phyloP scores from a whole-genome alignment of 371 early-diverging fungal species.

The Entomophthora muscae region DNA sequence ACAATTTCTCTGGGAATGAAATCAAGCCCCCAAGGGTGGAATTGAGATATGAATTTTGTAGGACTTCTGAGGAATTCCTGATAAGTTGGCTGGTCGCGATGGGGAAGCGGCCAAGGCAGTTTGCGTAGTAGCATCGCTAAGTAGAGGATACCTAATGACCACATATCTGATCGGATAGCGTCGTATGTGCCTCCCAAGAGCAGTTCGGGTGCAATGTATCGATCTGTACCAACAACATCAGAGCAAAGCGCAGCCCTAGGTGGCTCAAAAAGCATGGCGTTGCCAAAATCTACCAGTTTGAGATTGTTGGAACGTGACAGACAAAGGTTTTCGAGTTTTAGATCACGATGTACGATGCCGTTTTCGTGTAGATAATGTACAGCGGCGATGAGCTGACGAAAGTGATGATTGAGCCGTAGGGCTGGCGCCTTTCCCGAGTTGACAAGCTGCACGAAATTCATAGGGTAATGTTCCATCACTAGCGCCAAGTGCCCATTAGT shows the following conservation, averaged over 20 bases:
- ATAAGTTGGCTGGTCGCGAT: background rate
- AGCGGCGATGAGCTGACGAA: background rate
- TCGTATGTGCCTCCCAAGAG: background rate
- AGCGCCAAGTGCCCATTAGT: background rate
- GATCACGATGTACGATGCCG: too few species aligned
- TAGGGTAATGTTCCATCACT: background rate
- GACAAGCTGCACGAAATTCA: background rate
- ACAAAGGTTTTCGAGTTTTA: too few species aligned
- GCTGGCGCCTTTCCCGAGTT: background rate
- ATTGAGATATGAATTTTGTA: background rate
- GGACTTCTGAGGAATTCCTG: background rate
- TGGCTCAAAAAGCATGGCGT: background rate
- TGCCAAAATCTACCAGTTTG: too few species aligned
- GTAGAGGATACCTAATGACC: background rate
- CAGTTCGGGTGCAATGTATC: background rate
- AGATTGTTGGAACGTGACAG: too few species aligned
- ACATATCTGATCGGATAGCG: background rate
- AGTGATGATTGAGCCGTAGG: background rate
- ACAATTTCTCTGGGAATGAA: background rate
- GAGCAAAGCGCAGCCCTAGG: background rate
- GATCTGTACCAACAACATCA: background rate
- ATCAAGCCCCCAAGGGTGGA: background rate
- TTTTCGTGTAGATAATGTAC: too few species aligned
- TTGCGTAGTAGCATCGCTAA: background rate
- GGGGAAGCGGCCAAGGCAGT: background rate